Evolutionary conservation across 2,329 filamentous ascomycete genomes (phyloP).

Genomic region (Xylaria sp.): DNA sequence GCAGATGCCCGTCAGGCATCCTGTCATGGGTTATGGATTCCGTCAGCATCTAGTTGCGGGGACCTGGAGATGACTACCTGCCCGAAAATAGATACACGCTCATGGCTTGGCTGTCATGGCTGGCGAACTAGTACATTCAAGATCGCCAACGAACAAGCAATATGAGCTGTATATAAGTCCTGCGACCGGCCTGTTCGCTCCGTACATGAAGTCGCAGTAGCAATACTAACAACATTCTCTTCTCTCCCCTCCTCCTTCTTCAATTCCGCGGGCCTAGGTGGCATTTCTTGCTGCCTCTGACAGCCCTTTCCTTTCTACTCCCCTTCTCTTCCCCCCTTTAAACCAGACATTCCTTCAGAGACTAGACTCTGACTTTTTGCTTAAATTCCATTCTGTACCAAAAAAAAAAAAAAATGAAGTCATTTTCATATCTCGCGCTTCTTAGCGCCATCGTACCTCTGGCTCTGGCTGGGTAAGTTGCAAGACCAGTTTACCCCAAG

Average conservation of each 20-base stretch:
- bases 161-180: slow-evolving; percentile 36
- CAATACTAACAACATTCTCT: slow-evolving; percentile 25
- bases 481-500: background rate
- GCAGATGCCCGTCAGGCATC: slow-evolving; percentile 32
- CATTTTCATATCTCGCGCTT: slow-evolving; percentile 41
- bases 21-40: slow-evolving; percentile 23
- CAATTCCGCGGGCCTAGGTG: slow-evolving; percentile 24
- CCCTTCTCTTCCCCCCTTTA: slow-evolving; percentile 3
- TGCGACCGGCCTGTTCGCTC: slow-evolving; percentile 18
- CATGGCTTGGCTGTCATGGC: slow-evolving; percentile 5
- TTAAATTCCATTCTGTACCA: slow-evolving; percentile 11
- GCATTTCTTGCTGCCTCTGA: slow-evolving; percentile 25
- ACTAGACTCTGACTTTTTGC: background rate
- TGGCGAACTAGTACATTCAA: background rate
- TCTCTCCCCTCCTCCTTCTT: slow-evolving; percentile 31
- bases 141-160: slow-evolving; percentile 17
- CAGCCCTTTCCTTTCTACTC: slow-evolving; percentile 3
- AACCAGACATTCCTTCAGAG: slow-evolving; percentile 6
- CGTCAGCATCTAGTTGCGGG: slow-evolving; percentile 38
- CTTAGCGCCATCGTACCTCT: slow-evolving; percentile 39
- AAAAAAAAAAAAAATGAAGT: slow-evolving; percentile 40
- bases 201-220: background rate
- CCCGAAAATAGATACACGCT: slow-evolving; percentile 33
- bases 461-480: slow-evolving; percentile 32
- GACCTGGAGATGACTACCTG: slow-evolving; percentile 36